A percentile compares a stretch with the other conserved stretches of the same genome.
These are phyloP conservation scores for Plasmodium gallinaceum DNA, from an alignment of 169 alveolate species.

Conservation along the genomic window DNA sequence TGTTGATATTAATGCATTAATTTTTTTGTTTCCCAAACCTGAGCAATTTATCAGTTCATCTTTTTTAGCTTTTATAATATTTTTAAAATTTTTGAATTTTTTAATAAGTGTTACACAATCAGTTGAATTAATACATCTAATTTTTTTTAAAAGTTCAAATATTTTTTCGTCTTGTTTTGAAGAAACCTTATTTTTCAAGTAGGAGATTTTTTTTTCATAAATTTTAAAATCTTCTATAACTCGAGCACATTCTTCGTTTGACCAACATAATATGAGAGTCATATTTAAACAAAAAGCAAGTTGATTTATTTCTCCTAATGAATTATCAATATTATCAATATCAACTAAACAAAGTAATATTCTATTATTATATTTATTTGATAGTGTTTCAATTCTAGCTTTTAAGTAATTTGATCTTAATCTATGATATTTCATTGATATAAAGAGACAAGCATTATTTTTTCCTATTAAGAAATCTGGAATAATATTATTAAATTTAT, in stretches of 20 bases:
- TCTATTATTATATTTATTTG: conserved; percentile 67
- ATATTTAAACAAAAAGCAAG: conserved; percentile 46
- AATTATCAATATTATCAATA: conserved; percentile 68
- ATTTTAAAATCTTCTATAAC: conserved; percentile 69
- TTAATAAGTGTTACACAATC: conserved; percentile 50
- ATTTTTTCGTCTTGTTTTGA: conserved; percentile 64
- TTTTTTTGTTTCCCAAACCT: conserved; percentile 67
- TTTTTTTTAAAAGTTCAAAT: conserved; percentile 71
- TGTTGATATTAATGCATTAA: conserved; percentile 39
- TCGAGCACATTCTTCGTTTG: conserved; percentile 69
- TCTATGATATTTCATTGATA: conserved; percentile 85
- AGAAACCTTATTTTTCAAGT: conserved; percentile 27
- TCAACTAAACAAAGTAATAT: conserved; percentile 71
- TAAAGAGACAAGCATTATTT: conserved; percentile 80
- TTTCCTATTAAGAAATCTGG: conserved; percentile 82
- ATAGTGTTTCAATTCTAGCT: conserved; percentile 78
- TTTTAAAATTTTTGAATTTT: conserved; percentile 49
- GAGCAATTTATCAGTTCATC: conserved; percentile 56
- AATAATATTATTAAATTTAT: conserved; percentile 80
- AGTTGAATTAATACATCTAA: conserved; percentile 48
- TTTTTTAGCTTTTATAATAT: conserved; percentile 57
- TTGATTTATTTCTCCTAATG: conserved; percentile 75
- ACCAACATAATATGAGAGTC: conserved; percentile 73
- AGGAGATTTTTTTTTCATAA: conserved; percentile 49
- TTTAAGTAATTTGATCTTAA: conserved; percentile 79